Base-by-base conservation (phyloP, 1,284 basidiomycete species). In the Crucibulum parvulum region DNA sequence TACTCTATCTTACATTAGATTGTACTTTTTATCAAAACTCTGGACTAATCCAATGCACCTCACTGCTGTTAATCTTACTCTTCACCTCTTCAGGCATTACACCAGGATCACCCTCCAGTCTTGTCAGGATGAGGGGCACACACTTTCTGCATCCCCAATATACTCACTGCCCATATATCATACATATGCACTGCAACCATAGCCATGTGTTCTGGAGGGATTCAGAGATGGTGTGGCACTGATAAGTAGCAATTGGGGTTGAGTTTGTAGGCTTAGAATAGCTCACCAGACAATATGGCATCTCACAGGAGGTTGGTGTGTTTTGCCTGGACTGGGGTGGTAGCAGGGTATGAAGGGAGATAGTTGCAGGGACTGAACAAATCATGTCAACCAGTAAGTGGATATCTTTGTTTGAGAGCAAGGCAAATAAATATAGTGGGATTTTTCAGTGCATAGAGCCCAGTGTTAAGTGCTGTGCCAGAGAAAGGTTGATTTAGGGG, bases 161-260 rank as follows among this genome's bases (percentile, higher is more conserved):
- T 69, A 1, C 80, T 81, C 0, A 89, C 89, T 0, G 78, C 85
- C 4, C 78, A 78, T 7, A 89, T 74, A 66, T 91, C 89, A 60
- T 74, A 78, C 0, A 80, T 77, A 69, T 91, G 89, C 9, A 87
- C 81, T 0, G 89, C 88, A 10, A 91, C 88, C 84, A 91, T 85
- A 1, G 84, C 87, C 47, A 83, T 79, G 53, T 83, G 79, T 13
- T 80, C 64, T 0, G 88, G 83, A 1, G 78, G 61, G 4, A 90
- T 65, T 2, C 77, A 77, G 10, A 91, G 81, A 60, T 88, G 82
- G 31, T 79, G 75, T 0, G 81, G 71, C 2, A 83, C 82, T 8
- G 80, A 78, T 6, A 80, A 71, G 63, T 90, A 91, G 0, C 81
- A 78, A 48, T 81, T 77, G 1, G 81, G 82, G 62, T 84, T 81